Percentiles rank a stretch among this genome's conserved stretches.
phyloP scores from a whole-genome alignment of 2,329 filamentous ascomycete genomes.

The Aspergillus tamarii region DNA sequence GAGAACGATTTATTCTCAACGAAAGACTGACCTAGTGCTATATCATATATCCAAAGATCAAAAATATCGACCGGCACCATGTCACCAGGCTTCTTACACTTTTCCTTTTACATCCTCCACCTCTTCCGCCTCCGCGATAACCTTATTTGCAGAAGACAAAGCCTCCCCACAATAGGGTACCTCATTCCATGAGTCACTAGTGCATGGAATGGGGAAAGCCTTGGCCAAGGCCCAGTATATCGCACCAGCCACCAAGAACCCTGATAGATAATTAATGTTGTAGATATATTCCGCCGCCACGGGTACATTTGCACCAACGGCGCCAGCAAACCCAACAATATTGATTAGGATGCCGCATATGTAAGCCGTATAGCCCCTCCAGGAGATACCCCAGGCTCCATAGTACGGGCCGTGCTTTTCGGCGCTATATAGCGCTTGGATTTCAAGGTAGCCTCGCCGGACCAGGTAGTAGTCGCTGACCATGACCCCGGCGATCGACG shows the following conservation, averaged over 20 bases:
- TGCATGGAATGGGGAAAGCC: neutral
- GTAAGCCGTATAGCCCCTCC: neutral
- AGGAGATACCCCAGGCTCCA: neutral
- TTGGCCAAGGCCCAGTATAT: neutral
- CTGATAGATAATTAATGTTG: neutral
- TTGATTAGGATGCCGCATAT: neutral
- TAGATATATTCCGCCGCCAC: neutral
- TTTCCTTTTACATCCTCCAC: neutral
- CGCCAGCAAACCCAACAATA: neutral
- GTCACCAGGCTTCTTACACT: neutral
- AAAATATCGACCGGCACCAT: neutral
- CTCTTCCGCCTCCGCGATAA: neutral
- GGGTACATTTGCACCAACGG: neutral
- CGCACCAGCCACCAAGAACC: neutral
- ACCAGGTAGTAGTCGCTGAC: neutral
- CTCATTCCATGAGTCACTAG: neutral
- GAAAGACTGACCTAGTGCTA: neutral
- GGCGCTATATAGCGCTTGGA: neutral
- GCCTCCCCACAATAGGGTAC: neutral
- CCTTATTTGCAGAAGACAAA: neutral
- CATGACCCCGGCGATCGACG: neutral
- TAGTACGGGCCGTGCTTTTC: neutral
- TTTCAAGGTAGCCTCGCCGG: neutral
- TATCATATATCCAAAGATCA: neutral
- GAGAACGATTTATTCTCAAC: neutral